phyloP scores from a whole-genome alignment of 2,329 filamentous ascomycete genomes.

The Myriosclerotinia duriaeana region DNA sequence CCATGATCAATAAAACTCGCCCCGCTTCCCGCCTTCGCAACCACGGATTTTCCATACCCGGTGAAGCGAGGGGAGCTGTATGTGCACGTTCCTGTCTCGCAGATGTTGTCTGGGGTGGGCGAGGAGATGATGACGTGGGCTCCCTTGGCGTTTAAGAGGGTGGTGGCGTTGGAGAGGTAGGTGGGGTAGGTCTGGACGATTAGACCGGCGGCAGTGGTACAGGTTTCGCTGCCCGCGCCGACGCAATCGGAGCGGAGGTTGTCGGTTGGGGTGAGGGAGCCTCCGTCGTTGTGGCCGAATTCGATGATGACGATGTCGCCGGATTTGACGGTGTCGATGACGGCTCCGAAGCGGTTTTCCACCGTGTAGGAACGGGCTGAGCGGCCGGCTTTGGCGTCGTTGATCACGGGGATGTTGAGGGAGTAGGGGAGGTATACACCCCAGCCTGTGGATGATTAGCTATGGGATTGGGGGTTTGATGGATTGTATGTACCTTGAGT shows the following conservation, averaged over 20 bases:
- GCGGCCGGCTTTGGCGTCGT: conserved; percentile 65
- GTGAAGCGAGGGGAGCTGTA: conserved; percentile 55
- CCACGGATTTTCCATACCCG: conserved; percentile 52
- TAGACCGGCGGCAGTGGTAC: conserved; percentile 47
- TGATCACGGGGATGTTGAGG: conserved; percentile 53
- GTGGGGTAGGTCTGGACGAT: conserved; percentile 39
- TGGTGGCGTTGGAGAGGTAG: conserved; percentile 37
- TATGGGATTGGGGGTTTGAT: not conserved
- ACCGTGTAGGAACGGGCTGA: conserved; percentile 65
- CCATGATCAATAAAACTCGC: conserved; percentile 59
- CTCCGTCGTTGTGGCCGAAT: conserved; percentile 70
- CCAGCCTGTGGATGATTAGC: conserved; percentile 51
- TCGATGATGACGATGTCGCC: conserved; percentile 54
- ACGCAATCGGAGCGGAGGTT: conserved; percentile 62
- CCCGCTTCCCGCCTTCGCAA: conserved; percentile 40
- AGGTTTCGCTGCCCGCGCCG: conserved; percentile 49
- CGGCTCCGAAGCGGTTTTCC: conserved; percentile 62
- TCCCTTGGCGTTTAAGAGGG: conserved; percentile 49
- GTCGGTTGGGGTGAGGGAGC: conserved; percentile 49
- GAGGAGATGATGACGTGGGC: conserved; percentile 60
- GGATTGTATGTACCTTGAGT: conserved; percentile 42
- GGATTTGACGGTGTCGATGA: conserved; percentile 46
- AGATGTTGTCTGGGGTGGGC: conserved; percentile 63
- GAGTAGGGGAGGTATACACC: conserved; percentile 58
- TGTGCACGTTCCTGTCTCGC: conserved; percentile 53